These are phyloP conservation scores for Papiliotrema nemorosa DNA, from an alignment of 1,284 basidiomycete genomes.

Conservation along the genomic window DNA sequence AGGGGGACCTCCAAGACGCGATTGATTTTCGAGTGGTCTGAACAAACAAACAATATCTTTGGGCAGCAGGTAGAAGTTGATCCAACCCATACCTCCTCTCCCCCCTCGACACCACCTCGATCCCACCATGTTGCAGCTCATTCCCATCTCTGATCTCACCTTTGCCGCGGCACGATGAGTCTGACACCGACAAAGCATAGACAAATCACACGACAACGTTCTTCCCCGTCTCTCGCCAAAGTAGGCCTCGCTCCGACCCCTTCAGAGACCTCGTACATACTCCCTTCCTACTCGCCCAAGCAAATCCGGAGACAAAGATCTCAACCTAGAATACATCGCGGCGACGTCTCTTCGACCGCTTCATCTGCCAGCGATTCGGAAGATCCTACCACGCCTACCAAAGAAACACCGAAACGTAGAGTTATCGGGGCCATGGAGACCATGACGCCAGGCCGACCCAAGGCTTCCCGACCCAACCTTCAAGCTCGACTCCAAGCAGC, in stretches of 20 bases:
- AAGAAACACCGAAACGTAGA: slow-evolving; percentile 25
- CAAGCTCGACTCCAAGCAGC: slow-evolving; percentile 25
- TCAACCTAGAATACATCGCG: slow-evolving; percentile 24
- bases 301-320: slow-evolving; percentile 12
- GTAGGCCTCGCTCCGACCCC: slow-evolving; percentile 32
- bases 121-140: neutral
- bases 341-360: slow-evolving; percentile 35
- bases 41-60: no score
- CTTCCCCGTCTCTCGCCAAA: slow-evolving; percentile 29
- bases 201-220: slow-evolving; percentile 26
- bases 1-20: no score
- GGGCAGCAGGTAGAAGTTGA: no score
- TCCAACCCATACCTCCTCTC: no score
- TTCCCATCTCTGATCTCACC: neutral
- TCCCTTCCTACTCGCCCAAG: slow-evolving; percentile 17
- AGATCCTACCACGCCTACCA: neutral
- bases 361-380: slow-evolving; percentile 21
- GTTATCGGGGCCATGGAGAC: slow-evolving; percentile 21
- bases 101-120: neutral
- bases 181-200: slow-evolving; percentile 7
- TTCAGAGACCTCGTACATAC: slow-evolving; percentile 18
- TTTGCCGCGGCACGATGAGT: no score
- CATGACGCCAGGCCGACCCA: slow-evolving; percentile 8
- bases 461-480: slow-evolving; percentile 24
- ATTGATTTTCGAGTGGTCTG: no score